phyloP scores from a whole-genome alignment of 768 basidiomycete genomes.

The Mycena polygramma region DNA sequence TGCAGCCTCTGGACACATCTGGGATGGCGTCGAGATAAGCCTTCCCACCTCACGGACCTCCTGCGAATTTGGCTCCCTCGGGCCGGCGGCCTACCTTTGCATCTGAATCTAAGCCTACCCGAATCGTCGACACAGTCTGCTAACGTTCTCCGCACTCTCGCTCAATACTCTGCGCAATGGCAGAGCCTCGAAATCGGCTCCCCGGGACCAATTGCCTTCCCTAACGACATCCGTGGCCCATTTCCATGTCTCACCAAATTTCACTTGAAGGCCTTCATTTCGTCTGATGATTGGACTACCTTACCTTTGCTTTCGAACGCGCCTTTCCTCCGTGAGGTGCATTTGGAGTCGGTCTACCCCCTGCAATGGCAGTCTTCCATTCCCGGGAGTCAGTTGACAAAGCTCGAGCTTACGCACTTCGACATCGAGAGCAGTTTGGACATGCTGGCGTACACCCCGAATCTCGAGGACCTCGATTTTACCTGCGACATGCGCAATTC shows the following conservation, averaged over 20 bases:
- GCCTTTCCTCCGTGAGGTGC: neutral
- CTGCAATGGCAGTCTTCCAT: neutral
- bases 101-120: slow-evolving; percentile 1
- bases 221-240: slow-evolving; percentile 1
- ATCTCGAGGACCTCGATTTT: too few species aligned
- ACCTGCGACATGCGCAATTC: too few species aligned
- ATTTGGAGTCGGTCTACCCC: neutral
- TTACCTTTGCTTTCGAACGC: neutral
- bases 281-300: neutral
- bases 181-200: neutral
- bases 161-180: slow-evolving; percentile 1
- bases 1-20: too few species aligned
- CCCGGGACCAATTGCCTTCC: slow-evolving; percentile 11
- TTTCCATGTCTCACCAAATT: neutral
- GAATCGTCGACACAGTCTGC: neutral
- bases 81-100: neutral
- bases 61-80: slow-evolving; percentile 2
- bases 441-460: neutral
- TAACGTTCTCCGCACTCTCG: neutral
- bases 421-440: neutral
- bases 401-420: neutral
- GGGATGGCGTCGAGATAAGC: neutral
- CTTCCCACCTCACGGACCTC: neutral
- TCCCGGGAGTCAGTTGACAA: slow-evolving; percentile 11
- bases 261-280: neutral